Conservation (phyloP, 2,329 filamentous ascomycete genomes). For the Helotiales sp. region DNA sequence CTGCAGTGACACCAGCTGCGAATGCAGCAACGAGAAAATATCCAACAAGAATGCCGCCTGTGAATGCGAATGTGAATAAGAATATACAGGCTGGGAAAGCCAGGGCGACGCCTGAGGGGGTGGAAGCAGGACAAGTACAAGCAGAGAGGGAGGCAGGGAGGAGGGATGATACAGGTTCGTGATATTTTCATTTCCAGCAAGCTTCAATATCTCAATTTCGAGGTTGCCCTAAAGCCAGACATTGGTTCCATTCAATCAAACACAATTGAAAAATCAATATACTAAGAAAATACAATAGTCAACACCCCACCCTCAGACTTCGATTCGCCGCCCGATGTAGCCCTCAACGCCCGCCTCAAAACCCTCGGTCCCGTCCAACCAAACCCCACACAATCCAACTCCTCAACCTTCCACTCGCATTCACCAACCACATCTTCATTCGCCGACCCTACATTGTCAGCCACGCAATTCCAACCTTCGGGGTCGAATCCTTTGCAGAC, state of each 20-base stretch:
- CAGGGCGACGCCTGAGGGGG: constrained; percentile 9
- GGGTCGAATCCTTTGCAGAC: constrained; percentile 33
- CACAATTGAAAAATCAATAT: background rate
- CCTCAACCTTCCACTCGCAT: constrained; percentile 36
- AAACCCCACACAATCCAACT: constrained; percentile 39
- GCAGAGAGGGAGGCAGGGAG: constrained; percentile 16
- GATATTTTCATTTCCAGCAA: no score
- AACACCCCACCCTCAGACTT: constrained; percentile 2
- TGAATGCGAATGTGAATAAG: constrained; percentile 22
- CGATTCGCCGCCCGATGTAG: constrained; percentile 30
- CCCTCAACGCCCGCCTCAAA: constrained; percentile 34
- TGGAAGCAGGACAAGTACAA: constrained; percentile 21
- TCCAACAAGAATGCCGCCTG: constrained; percentile 36
- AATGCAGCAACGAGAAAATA: constrained; percentile 39
- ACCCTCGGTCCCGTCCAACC: constrained; percentile 39
- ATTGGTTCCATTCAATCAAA: background rate
- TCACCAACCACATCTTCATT: background rate
- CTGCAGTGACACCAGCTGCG: constrained; percentile 25
- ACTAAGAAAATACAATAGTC: background rate
- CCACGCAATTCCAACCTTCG: constrained; percentile 30
- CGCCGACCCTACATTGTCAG: constrained; percentile 15
- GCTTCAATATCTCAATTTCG: no score
- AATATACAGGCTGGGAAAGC: constrained; percentile 16
- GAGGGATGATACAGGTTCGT: constrained; percentile 27
- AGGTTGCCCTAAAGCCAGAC: no score